Evolutionary conservation across 345 rosid species (phyloP).

Genomic region (Sisymbrium irio): DNA sequence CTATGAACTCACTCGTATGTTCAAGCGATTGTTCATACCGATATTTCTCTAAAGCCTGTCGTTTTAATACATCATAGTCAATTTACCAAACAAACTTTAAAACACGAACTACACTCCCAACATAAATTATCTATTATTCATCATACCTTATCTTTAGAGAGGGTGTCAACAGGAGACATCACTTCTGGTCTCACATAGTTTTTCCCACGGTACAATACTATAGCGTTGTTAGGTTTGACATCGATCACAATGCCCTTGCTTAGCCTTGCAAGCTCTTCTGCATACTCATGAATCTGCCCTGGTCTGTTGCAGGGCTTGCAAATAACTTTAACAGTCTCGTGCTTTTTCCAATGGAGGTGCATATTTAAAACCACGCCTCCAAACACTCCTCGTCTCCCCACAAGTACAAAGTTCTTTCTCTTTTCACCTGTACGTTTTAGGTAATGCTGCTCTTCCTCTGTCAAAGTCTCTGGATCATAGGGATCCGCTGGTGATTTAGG

Average conservation of each 20-base stretch:
- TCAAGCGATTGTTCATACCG: constrained; percentile 80
- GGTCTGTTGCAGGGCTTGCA: constrained; percentile 86
- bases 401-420: constrained; percentile 74
- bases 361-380: constrained; percentile 93
- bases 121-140: background rate
- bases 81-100: background rate
- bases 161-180: constrained; percentile 74
- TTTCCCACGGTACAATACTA: constrained; percentile 83
- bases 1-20: constrained; percentile 90
- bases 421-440: constrained; percentile 89
- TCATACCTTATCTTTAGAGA: constrained; percentile 73
- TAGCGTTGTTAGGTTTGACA: constrained; percentile 63
- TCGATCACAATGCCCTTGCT: constrained; percentile 87
- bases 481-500: constrained; percentile 53
- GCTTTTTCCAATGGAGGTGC: constrained; percentile 98
- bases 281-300: constrained; percentile 79
- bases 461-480: constrained; percentile 79
- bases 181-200: constrained; percentile 78
- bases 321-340: constrained; percentile 86
- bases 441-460: constrained; percentile 92
- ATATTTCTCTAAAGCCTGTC: constrained; percentile 84
- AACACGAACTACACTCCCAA: background rate
- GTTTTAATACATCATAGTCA: constrained; percentile 3
- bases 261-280: constrained; percentile 73
- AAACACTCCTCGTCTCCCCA: constrained; percentile 93